Evolutionary conservation across 202 grass and related monocot species (phyloP), one percentile per base, ranked within the genome.

Genomic region (Alloteropsis angusta): DNA sequence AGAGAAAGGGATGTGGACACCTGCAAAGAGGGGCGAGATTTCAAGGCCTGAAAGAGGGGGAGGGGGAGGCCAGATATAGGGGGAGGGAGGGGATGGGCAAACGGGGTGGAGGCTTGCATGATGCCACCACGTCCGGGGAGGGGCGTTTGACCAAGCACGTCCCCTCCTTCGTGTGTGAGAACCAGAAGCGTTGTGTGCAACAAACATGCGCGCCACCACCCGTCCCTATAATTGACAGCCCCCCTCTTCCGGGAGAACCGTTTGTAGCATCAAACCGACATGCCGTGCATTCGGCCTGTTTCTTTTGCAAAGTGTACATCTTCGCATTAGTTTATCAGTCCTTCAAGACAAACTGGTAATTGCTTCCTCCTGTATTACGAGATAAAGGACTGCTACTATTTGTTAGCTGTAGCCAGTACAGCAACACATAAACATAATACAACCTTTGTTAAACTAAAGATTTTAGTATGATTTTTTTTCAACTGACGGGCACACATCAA

Each of bases 51-150:
- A 88, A 89, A 76, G 63, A 75, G 66, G 82, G 80, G 66, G 67
- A 48, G 81, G 77, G 42, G 89, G 79, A 78, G 75, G 88, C 72
- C 34, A 67, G 83, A 76, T 95, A 95, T 83, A 90, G 89, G 59
- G 59, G 82, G 83, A 61, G 84, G 60, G 28, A 68, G 12, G 65
- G 86, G 30, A 79, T 78, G 88, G 85, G 52, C 53, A 50, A 54
- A 36, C 68, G 18, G 60, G 80, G 71, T 52, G 74, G 49, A 83
- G 74, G 59, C 73, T 54, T 84, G 86, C 71, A 84, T 80, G 81
- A 81, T 32, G 63, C 82, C 82, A 81, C 82, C 64, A 77, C 65
- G 41, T 77, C 66, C 71, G 71, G 82, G 46, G 65, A 81, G 65
- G 55, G 72, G 19, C 72, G 49, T 67, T 88, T 85, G 87, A 88